phyloP scores from a whole-genome alignment of 345 rosid species.

The Euphorbia peplus region DNA sequence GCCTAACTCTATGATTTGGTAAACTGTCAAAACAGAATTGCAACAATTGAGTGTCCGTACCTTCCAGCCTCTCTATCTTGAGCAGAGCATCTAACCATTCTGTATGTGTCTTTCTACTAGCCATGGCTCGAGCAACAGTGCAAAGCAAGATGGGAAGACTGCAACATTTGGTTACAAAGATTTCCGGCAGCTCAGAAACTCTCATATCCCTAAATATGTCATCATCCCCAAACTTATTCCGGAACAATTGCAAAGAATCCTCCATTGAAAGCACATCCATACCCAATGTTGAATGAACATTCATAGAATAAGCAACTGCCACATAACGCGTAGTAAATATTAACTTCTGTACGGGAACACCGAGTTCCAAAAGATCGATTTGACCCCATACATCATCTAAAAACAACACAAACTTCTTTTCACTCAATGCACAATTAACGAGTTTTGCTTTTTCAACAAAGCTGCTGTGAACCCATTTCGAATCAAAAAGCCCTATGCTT shows the following conservation, averaged over 20 bases:
- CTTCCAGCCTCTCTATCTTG: too few relatives aligned
- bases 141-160: neutral
- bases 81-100: too few relatives aligned
- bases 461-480: slow-evolving; percentile 26
- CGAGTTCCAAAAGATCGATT: neutral
- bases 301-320: neutral
- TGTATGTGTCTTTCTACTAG: too few relatives aligned
- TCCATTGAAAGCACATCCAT: too few relatives aligned
- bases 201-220: too few relatives aligned
- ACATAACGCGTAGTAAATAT: neutral
- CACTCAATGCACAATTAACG: neutral
- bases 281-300: neutral
- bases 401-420: slow-evolving; percentile 11
- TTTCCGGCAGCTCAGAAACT: too few relatives aligned
- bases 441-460: neutral
- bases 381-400: neutral
- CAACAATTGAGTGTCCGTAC: too few relatives aligned
- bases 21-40: too few relatives aligned
- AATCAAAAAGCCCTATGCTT: slow-evolving; percentile 33
- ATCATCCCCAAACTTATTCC: neutral
- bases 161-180: too few relatives aligned
- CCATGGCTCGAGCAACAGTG: too few relatives aligned
- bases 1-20: too few relatives aligned
- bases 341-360: neutral
- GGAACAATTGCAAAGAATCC: neutral